phyloP scores from a whole-genome alignment of 768 basidiomycete species.

The Ephemerocybe angulata region DNA sequence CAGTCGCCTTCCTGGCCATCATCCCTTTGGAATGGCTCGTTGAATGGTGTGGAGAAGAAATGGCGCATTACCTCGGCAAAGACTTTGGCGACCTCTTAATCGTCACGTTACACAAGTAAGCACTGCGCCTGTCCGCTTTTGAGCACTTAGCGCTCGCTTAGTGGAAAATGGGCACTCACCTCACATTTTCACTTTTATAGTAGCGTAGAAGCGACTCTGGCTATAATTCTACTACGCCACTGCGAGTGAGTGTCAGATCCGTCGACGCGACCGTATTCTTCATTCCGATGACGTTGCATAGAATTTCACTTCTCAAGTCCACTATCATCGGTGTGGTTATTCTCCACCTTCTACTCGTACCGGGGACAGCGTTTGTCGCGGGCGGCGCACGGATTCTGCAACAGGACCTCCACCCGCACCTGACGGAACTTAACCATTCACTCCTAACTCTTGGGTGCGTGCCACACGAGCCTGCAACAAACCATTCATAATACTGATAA shows the following conservation, averaged over 20 bases:
- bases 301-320: constrained; percentile 61
- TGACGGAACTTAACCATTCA: constrained; percentile 65
- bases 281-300: constrained; percentile 18
- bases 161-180: too few relatives aligned
- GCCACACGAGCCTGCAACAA: neutral
- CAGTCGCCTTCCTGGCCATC: constrained; percentile 64
- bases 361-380: constrained; percentile 66
- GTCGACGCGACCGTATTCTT: neutral
- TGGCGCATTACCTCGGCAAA: constrained; percentile 55
- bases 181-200: constrained; percentile 27
- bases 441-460: constrained; percentile 66
- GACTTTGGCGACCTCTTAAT: constrained; percentile 65
- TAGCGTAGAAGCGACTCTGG: constrained; percentile 67
- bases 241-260: constrained; percentile 55
- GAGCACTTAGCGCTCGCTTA: neutral
- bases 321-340: constrained; percentile 67
- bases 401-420: constrained; percentile 64
- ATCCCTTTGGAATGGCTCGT: constrained; percentile 63
- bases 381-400: constrained; percentile 66
- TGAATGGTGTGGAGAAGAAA: constrained; percentile 60
- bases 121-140: neutral
- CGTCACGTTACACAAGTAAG: constrained; percentile 63
- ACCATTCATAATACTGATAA: neutral
- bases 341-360: constrained; percentile 69
- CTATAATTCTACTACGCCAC: constrained; percentile 62